Evolutionary conservation across 2,329 filamentous ascomycete species (phyloP), one percentile per base, ranked within the genome.

Genomic region (Claviceps purpurea): DNA sequence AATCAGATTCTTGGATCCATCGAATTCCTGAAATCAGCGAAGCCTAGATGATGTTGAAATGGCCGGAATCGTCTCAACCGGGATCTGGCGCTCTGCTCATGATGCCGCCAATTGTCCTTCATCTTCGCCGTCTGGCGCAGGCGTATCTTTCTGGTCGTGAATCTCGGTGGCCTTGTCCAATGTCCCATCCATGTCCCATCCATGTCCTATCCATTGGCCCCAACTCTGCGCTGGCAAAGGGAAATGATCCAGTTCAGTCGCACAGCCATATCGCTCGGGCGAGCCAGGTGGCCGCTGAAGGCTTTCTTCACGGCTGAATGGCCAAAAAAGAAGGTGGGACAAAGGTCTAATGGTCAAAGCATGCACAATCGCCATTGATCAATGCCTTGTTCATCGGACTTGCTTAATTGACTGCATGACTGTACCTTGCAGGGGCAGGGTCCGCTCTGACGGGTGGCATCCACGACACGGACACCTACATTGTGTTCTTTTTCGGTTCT

Each of bases 141-240:
- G 34, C 44, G 11, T 4, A 30, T 38, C 20, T 6, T 43, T 26
- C 48, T 42, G 41, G 7, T 18, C 22, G 47, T 40, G 43, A 38
- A 14, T 46, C 7, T 18, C 18, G 38, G 24, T 34, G 20, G 44
- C 30, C 47, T 45, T n/a, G 13, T 22, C 30, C 50, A 3, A 22
- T 22, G 22, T 22, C 22, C 22, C 22, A 22, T 22, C 22, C 22
- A 22, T n/a, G 13, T 22, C 30, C 50, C 16, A 38, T 49, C 45
- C 45, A 47, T 47, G 45, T 47, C 46, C 7, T 24, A 34, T 47
- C 46, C 47, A 37, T 52, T 43, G 42, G 42, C 50, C 45, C 42
- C 52, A 13, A 46, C 37, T 38, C 50, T 51, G 50, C 44, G 50
- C 43, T 50, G 50, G 26, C 47, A 54, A 43, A 46, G 26, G 47